phyloP scores from a whole-genome alignment of 768 basidiomycete species.

The Lactarius indigo region DNA sequence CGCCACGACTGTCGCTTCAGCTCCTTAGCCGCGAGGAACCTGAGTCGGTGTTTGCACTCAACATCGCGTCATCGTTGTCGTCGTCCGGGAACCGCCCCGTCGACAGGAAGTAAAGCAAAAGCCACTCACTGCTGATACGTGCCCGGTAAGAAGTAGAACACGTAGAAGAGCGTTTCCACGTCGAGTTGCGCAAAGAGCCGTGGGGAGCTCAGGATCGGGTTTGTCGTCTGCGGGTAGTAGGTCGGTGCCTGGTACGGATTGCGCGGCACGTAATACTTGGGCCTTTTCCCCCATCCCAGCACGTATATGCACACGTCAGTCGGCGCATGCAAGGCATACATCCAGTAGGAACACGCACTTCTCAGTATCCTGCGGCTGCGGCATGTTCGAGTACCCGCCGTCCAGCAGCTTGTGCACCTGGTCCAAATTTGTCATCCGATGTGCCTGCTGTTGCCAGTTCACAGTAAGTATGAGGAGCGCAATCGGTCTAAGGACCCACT shows the following conservation, averaged over 20 bases:
- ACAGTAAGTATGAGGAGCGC: not conserved
- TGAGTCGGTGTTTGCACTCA: slow-evolving; percentile 31
- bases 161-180: slow-evolving; percentile 96
- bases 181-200: slow-evolving; percentile 88
- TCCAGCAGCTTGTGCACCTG: slow-evolving; percentile 93
- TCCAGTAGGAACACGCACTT: slow-evolving; percentile 50
- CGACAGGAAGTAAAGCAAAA: not conserved
- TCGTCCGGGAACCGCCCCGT: not conserved
- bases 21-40: slow-evolving; percentile 94
- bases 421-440: slow-evolving; percentile 82
- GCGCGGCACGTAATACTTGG: slow-evolving; percentile 93
- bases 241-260: slow-evolving; percentile 88
- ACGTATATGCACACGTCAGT: slow-evolving; percentile 15
- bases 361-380: slow-evolving; percentile 92
- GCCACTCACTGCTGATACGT: slow-evolving; percentile 91
- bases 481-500: slow-evolving; percentile 15
- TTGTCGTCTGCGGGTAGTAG: slow-evolving; percentile 91
- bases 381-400: slow-evolving; percentile 82
- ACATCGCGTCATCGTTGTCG: not conserved
- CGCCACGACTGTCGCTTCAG: slow-evolving; percentile 98
- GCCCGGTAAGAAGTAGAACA: slow-evolving; percentile 96
- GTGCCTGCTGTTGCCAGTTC: slow-evolving; percentile 48
- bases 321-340: not conserved
- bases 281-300: slow-evolving; percentile 47
- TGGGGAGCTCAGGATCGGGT: slow-evolving; percentile 75